These are phyloP conservation scores for Trichoderma oligosporum DNA, from an alignment of 2,329 filamentous ascomycete genomes.

Conservation along the genomic window DNA sequence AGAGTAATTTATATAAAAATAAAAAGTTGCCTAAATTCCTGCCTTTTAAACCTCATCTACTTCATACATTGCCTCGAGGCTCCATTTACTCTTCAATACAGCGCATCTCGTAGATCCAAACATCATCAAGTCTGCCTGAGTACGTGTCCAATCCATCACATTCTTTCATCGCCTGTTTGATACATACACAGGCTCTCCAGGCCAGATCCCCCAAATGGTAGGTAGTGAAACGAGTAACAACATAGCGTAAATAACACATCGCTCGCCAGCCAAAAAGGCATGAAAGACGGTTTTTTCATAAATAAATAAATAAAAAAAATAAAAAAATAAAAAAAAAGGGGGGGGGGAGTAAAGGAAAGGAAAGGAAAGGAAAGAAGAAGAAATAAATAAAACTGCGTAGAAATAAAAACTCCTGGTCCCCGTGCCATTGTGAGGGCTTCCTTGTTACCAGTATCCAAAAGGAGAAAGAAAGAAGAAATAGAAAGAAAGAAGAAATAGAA, in stretches of 20 bases:
- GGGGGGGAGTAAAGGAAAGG: neutral
- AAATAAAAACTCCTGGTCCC: conserved; percentile 17
- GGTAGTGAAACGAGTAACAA: neutral
- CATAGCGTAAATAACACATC: neutral
- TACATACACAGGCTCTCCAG: conserved; percentile 10
- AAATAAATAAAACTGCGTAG: too few species aligned
- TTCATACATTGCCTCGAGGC: conserved; percentile 12
- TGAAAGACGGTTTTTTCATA: neutral
- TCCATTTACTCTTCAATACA: neutral
- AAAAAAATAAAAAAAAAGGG: neutral
- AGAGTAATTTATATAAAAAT: too few species aligned
- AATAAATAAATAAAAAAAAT: neutral
- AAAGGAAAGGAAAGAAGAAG: neutral
- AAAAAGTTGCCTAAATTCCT: neutral
- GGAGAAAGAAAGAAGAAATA: neutral
- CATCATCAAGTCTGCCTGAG: neutral
- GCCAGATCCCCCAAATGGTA: neutral
- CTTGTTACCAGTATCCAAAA: conserved; percentile 15
- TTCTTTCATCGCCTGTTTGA: neutral
- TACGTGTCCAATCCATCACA: conserved; percentile 5
- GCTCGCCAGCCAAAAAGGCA: neutral
- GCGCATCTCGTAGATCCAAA: conserved; percentile 9
- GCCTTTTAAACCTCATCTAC: conserved; percentile 1
- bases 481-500: neutral
- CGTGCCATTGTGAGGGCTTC: conserved; percentile 16